Evolutionary conservation across 305 asterid species (phyloP), one percentile per base, ranked within the genome.

Genomic region (Solanum hybrid): DNA sequence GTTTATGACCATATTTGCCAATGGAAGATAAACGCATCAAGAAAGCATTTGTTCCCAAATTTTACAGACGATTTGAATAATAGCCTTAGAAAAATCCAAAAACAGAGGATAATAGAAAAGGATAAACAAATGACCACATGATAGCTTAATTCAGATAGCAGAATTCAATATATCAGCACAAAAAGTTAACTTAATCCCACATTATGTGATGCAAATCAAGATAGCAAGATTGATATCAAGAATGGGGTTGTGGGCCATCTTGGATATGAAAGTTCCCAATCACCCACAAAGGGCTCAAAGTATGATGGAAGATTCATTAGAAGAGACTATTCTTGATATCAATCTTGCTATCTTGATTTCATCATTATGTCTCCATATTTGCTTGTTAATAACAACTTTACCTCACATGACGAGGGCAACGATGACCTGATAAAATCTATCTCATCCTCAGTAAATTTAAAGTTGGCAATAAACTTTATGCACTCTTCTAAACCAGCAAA

Each of bases 401-500:
- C 99, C 99, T 97, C 98, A 71, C 99, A 97, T 75, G 99, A 91
- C 4, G 95, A n/a, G 24, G 99, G 98, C 88, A 97, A 93, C 22
- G 97, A 88, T 34, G 92, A 89, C 88, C 93, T 90, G 81, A 97
- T 78, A 88, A 97, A 97, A 89, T 94, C 95, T 89, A 97, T 95
- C 90, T 97, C 98, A 85, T 97, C 98, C 80, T 95, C 99, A 26
- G 94, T 92, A 85, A 97, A 93, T 87, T 32, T 93, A 85, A 96
- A 97, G 90, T 95, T 96, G 71, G 99, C 99, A 89, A 97, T 94
- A 87, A 97, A 91, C 92, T 86, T 95, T 86, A 96, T 95, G 92
- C 99, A 96, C 95, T 97, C 99, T 92, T 97, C 99, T 88, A 97
- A 92, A 88, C 99, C 99, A 91, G 99, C 99, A 95, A 96, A 97